Evolutionary conservation across 1,284 basidiomycete genomes (phyloP).

Genomic region (Vanrija humicola): DNA sequence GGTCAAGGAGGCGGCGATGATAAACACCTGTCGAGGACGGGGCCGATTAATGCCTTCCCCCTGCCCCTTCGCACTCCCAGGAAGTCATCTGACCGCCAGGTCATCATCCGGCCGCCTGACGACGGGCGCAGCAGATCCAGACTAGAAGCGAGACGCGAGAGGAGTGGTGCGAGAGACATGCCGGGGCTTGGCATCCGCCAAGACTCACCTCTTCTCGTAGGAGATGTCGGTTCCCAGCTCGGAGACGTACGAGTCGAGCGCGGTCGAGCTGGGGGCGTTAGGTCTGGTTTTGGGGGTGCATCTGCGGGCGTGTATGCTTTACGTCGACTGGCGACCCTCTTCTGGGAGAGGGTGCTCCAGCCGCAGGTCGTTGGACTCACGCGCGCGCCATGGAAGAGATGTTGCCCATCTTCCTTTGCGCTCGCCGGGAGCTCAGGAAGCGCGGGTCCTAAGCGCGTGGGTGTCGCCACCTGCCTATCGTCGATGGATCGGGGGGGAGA

Average conservation of each 20-base stretch:
- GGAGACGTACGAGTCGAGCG: slow-evolving; percentile 80
- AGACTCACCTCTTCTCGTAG: slow-evolving; percentile 81
- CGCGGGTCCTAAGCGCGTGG: too few relatives aligned
- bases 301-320: background rate
- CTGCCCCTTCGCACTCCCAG: too few relatives aligned
- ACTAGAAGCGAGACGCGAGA: too few relatives aligned
- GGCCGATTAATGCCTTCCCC: too few relatives aligned
- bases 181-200: background rate
- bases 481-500: too few relatives aligned
- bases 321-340: background rate
- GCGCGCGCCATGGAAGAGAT: slow-evolving; percentile 49
- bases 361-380: slow-evolving; percentile 23
- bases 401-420: slow-evolving; percentile 33
- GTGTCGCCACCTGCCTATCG: too few relatives aligned
- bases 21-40: too few relatives aligned
- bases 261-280: slow-evolving; percentile 53
- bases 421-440: background rate
- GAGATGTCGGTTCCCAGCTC: slow-evolving; percentile 80
- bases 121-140: too few relatives aligned
- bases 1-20: too few relatives aligned
- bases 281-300: background rate
- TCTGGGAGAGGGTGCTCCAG: background rate
- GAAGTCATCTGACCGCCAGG: too few relatives aligned
- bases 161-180: background rate
- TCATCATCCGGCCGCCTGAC: too few relatives aligned